Evolutionary conservation across 2,329 filamentous ascomycete genomes (phyloP), one percentile per base, ranked within the genome.

Genomic region (Arthroderma sp.): DNA sequence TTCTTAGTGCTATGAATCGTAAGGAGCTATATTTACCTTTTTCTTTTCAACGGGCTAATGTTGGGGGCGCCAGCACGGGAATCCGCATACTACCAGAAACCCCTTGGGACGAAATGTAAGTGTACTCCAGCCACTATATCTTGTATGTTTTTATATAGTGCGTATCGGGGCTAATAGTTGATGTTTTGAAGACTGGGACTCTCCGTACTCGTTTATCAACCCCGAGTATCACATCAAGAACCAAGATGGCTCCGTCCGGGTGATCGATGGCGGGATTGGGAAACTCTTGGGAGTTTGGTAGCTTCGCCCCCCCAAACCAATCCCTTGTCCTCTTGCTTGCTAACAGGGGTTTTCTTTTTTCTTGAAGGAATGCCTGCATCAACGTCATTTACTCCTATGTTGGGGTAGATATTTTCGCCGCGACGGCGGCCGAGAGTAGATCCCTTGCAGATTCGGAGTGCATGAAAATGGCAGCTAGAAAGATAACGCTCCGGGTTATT

Each of bases 381-480:
- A 70, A 71, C 2, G 68, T 69, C 5, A 66, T 76, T 21, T 76
- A 76, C 61, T 71, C 70, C 1, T 69, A 76, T 54, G 68, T 73
- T 23, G 73, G 72, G 0, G 72, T 75, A 59, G 72, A 75, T 51
- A 70, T 71, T 15, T 72, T 75, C 19, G 69, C 72, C 4, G 68
- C 75, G 23, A 74, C 73, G 4, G 73, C 73, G 19, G 69, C 74
- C 1, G 74, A 76, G 61, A 75, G 71, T 61, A 70, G 68, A 56
- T 66, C 71, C 52, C 67, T 74, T 2, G 68, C 69, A 37, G 69
- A 66, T 25, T 68, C 72, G 23, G 71, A 76, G 59, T 73, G 71
- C 1, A 71, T 77, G 64, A 76, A 76, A 59, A 68, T 76, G 43
- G 73, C 73, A 1, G 74, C 70, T 4, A 66, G 74, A 43, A 76